Evolutionary conservation across 2,329 filamentous ascomycete species (phyloP), one percentile per base, ranked within the genome.

Genomic region (Exophiala aquamarina): DNA sequence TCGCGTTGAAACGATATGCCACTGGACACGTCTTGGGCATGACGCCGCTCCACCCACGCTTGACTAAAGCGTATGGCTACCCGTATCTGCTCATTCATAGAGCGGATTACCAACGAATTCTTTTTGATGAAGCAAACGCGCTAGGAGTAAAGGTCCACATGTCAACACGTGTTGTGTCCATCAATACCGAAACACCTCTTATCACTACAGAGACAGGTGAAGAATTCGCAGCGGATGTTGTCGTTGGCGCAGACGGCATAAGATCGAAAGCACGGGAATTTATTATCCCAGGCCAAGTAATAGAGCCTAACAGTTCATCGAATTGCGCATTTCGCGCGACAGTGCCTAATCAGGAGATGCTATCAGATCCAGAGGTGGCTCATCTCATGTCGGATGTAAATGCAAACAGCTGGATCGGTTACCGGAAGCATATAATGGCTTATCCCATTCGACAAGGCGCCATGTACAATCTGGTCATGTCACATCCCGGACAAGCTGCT

Each of bases 401-500:
- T 26, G 18, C 23, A 21, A 44, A 38, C 15, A 41, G 41, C 28
- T 63, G 61, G 61, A 54, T 62, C 26, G 59, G 60, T 10, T 50
- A 47, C 26, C 43, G 41, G 11, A 15, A 55, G 2, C 59, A 63
- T 46, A 52, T 59, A 2, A 58, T 62, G 54, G 56, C 55, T 5
- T 63, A 62, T 50, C 55, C 57, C 2, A 59, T 63, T 26, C 43
- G 54, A 10, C 28, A 44, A 14, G 52, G 49, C 9, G 26, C 38
- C 3, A 46, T 52, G n/a, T 73, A 72, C 57, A 73, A 73, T 49
- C 67, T 74, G 65, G 71, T 73, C 0, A 56, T 74, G 0, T 71
- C 67, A 3, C 69, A 73, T 50, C 59, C 58, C 11, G 71, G 73
- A 45, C 32, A 56, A 4, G 58, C 56, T 0, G 63, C 70, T 19